These are phyloP conservation scores for Filobasidium floriforme DNA, from an alignment of 768 basidiomycete genomes.

Conservation along the genomic window DNA sequence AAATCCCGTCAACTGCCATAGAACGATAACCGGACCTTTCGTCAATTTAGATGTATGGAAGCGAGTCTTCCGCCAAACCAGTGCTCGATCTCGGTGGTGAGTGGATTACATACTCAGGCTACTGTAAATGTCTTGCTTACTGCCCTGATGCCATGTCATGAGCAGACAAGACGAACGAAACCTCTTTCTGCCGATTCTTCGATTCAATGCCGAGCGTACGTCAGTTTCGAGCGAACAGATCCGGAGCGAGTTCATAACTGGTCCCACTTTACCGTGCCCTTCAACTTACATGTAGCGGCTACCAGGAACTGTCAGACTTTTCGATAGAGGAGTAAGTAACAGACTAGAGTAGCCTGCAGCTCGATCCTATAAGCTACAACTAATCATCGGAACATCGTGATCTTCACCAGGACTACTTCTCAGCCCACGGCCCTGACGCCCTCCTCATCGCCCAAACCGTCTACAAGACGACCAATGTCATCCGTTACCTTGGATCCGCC, in stretches of 20 bases:
- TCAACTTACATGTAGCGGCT: conserved; percentile 40
- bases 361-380: neutral
- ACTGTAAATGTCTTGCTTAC: neutral
- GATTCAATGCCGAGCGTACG: conserved; percentile 45
- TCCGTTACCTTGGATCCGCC: conserved; percentile 73
- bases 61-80: conserved; percentile 23
- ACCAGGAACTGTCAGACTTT: conserved; percentile 73
- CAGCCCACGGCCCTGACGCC: conserved; percentile 82
- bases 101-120: neutral
- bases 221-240: neutral
- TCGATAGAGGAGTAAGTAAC: conserved; percentile 55
- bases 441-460: conserved; percentile 61
- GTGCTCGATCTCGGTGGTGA: conserved; percentile 22
- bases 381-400: neutral
- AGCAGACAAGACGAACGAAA: conserved; percentile 60
- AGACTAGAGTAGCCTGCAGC: neutral
- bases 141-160: neutral
- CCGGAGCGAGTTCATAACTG: neutral
- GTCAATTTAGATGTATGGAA: conserved; percentile 22
- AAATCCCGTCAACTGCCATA: neutral
- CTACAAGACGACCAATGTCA: conserved; percentile 69
- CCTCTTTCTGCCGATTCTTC: conserved; percentile 61
- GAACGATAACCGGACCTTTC: neutral
- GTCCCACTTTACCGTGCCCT: too few relatives aligned
- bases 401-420: conserved; percentile 58